Evolutionary conservation across 2,329 filamentous ascomycete genomes (phyloP), one percentile per base, ranked within the genome.

Genomic region (Samsoniella hepiali): DNA sequence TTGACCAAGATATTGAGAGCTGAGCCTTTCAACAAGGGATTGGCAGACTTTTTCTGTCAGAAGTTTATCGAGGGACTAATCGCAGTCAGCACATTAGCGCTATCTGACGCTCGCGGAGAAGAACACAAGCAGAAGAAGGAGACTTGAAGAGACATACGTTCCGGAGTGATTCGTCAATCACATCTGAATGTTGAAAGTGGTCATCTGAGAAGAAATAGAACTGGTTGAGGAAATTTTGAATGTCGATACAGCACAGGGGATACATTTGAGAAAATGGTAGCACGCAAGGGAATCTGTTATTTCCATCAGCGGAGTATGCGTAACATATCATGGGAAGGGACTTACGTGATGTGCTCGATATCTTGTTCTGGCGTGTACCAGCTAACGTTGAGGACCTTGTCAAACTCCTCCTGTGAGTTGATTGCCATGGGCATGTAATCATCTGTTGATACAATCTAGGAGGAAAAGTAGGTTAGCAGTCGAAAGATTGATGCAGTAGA

Each of bases 361-460:
- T 88, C 79, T 69, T 91, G 92, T 38, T 96, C 92, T 50, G 93
- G 93, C 1, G 86, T 89, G 74, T 97, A 98, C 94, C 94, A 99
- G 77, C 91, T 96, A 65, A 98, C 93, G 66, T 93, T 95, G 67
- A 97, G 86, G 42, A 99, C 94, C 71, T 97, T 97, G 70, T 96
- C 91, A 72, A 96, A 98, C 72, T 98, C 93, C 70, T 97, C 93
- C 17, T 84, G 77, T 27, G 90, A 93, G 70, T 93, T 91, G 74
- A 98, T 96, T 1, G 92, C 91, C 95, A 99, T 98, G 2, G 95
- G 96, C 94, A 99, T 99, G 76, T 99, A 99, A 76, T 99, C 95
- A 74, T 99, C 95, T 1, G 92, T 97, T n/a, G 91, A 88, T 17
- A 89, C 86, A 69, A 88, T 88, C 83, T 87, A 72, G 44, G 69